phyloP scores from a whole-genome alignment of 2,329 filamentous ascomycete species.

The Calonectria pauciramosa region DNA sequence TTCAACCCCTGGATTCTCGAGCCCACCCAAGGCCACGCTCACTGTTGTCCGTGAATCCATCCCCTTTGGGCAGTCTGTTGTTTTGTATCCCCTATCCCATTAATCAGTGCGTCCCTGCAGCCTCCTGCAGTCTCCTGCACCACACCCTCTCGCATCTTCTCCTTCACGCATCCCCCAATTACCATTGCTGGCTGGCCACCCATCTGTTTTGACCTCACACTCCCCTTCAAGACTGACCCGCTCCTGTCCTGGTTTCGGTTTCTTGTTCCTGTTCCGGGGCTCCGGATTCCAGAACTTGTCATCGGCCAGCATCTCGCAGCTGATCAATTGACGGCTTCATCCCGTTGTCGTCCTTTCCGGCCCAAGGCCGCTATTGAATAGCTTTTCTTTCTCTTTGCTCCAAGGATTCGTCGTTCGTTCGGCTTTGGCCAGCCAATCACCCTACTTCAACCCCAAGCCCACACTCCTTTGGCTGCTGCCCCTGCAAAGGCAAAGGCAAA shows the following conservation, averaged over 20 bases:
- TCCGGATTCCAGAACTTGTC: background rate
- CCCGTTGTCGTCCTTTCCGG: background rate
- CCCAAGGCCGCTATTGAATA: background rate
- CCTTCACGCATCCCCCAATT: conserved; percentile 13
- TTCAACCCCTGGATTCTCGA: background rate
- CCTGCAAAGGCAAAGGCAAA: conserved; percentile 20
- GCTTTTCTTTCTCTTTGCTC: conserved; percentile 2
- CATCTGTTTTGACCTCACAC: background rate
- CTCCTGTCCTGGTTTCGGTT: conserved; percentile 16
- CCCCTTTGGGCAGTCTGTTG: conserved; percentile 6
- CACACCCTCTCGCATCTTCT: conserved; percentile 4
- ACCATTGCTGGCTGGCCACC: conserved; percentile 25
- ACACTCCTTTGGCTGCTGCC: conserved; percentile 14
- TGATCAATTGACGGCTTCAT: background rate
- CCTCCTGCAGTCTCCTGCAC: background rate
- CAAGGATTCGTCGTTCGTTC: conserved; percentile 17
- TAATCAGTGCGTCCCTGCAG: conserved; percentile 13
- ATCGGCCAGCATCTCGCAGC: background rate
- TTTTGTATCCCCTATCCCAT: conserved; percentile 16
- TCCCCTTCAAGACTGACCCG: conserved; percentile 7
- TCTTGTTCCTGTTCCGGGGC: conserved; percentile 15
- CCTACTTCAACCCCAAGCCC: conserved; percentile 17
- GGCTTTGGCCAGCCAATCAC: conserved; percentile 21
- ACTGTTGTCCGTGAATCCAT: background rate
- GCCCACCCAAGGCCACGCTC: conserved; percentile 4